Conservation (phyloP, 2,329 filamentous ascomycete species). For the Alternaria gaisen region DNA sequence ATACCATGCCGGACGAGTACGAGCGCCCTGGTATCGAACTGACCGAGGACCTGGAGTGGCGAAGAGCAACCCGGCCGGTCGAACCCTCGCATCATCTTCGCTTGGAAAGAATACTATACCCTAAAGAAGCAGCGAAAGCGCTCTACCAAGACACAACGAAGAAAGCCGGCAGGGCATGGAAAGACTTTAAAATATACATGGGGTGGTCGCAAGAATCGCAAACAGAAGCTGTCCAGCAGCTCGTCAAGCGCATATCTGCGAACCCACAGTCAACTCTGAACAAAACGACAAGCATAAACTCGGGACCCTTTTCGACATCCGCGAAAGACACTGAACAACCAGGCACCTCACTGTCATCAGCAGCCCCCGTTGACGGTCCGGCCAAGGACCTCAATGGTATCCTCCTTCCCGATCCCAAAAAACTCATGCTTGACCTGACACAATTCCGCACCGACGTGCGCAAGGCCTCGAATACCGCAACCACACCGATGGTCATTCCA, state of each 20-base stretch:
- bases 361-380: conserved; percentile 18
- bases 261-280: conserved; percentile 12
- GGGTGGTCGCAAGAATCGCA: conserved; percentile 34
- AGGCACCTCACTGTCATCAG: conserved; percentile 17
- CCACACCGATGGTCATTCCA: conserved; percentile 44
- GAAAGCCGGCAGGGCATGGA: conserved; percentile 33
- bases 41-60: conserved; percentile 51
- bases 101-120: conserved; percentile 37
- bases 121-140: conserved; percentile 30
- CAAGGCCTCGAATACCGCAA: conserved; percentile 28
- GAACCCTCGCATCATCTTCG: conserved; percentile 49
- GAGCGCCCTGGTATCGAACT: conserved; percentile 56
- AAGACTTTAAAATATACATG: conserved; percentile 33
- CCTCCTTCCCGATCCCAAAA: conserved; percentile 37
- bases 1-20: conserved; percentile 59
- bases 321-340: conserved; percentile 25
- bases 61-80: conserved; percentile 42
- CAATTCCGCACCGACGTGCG: conserved; percentile 36
- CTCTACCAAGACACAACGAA: conserved; percentile 37
- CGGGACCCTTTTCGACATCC: conserved; percentile 20
- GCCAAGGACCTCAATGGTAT: conserved; percentile 29
- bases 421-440: conserved; percentile 38
- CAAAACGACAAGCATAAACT: conserved; percentile 14
- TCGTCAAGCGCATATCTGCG: conserved; percentile 19
- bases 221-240: conserved; percentile 21